Percentiles rank a stretch among this genome's conserved stretches.
Evolutionary conservation across 164 flowering plant species (phyloP).

Genomic region (Dillenia turbinata): DNA sequence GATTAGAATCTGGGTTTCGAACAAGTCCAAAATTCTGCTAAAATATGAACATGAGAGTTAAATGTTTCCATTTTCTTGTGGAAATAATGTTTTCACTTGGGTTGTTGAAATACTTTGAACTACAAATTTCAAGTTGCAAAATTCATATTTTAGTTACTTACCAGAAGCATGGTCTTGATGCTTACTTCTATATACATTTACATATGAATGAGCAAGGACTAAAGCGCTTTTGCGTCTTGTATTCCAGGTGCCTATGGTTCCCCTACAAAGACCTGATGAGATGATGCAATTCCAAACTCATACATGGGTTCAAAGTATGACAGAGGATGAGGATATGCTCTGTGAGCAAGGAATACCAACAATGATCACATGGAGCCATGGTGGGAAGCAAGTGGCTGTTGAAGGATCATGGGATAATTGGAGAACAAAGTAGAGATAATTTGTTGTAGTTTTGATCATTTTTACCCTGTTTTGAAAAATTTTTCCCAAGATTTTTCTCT

Average conservation of each 20-base stretch:
- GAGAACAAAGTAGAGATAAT: slow-evolving; percentile 50
- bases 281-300: slow-evolving; percentile 32
- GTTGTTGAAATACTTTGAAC: too few species aligned
- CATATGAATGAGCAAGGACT: not conserved
- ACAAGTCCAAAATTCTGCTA: too few species aligned
- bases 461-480: not conserved
- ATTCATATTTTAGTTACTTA: too few species aligned
- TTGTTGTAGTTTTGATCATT: not conserved
- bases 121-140: too few species aligned
- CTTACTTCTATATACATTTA: not conserved
- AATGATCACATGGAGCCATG: slow-evolving; percentile 86
- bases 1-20: too few species aligned
- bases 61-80: too few species aligned
- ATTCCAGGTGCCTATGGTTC: slow-evolving; percentile 62
- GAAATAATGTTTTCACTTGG: too few species aligned
- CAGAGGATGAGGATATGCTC: slow-evolving; percentile 47
- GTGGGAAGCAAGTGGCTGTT: slow-evolving; percentile 70
- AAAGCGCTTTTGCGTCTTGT: not conserved
- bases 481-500: not conserved
- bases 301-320: slow-evolving; percentile 44
- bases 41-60: too few species aligned
- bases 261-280: slow-evolving; percentile 76
- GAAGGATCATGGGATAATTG: slow-evolving; percentile 97
- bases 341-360: slow-evolving; percentile 77
- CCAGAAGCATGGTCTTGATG: not conserved